These are phyloP conservation scores for Phytopythium chamaehyphon DNA, from an alignment of 352 stramenopile species.

Conservation along the genomic window DNA sequence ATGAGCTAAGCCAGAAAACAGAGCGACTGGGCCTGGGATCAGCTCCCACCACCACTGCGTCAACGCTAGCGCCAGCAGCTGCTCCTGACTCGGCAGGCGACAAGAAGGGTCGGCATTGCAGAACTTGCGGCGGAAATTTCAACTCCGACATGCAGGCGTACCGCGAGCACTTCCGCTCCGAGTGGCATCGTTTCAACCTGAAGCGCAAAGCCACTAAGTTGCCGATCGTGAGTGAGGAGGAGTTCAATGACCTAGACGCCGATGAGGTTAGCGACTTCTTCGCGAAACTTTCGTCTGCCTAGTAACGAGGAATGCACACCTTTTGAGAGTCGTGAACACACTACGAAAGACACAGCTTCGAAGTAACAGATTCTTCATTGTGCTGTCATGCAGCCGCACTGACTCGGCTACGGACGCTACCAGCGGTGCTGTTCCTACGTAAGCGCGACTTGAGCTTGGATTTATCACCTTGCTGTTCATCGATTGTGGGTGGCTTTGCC, in stretches of 20 bases:
- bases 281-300: slow-evolving; percentile 27
- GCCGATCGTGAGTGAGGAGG: slow-evolving; percentile 60
- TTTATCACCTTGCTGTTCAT: slow-evolving; percentile 9
- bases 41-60: slow-evolving; percentile 9
- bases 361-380: too few species aligned
- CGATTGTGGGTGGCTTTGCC: slow-evolving; percentile 24
- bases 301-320: slow-evolving; percentile 24
- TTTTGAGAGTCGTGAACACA: too few species aligned
- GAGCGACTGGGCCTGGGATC: slow-evolving; percentile 54
- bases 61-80: slow-evolving; percentile 1
- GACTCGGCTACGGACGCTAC: slow-evolving; percentile 2
- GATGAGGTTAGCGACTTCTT: slow-evolving; percentile 66
- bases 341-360: too few species aligned
- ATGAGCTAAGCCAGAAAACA: slow-evolving; percentile 88
- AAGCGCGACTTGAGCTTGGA: background rate
- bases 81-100: slow-evolving; percentile 7
- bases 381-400: slow-evolving; percentile 7
- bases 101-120: slow-evolving; percentile 73
- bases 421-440: slow-evolving; percentile 13
- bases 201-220: slow-evolving; percentile 93
- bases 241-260: slow-evolving; percentile 47
- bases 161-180: slow-evolving; percentile 92
- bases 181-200: slow-evolving; percentile 97
- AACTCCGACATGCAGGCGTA: slow-evolving; percentile 77
- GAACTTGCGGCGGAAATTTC: slow-evolving; percentile 93